Percentiles rank a stretch among this genome's conserved stretches.
Evolutionary conservation across 2,329 filamentous ascomycete genomes (phyloP).

Genomic region (Arthrobotrys sphaeroides): DNA sequence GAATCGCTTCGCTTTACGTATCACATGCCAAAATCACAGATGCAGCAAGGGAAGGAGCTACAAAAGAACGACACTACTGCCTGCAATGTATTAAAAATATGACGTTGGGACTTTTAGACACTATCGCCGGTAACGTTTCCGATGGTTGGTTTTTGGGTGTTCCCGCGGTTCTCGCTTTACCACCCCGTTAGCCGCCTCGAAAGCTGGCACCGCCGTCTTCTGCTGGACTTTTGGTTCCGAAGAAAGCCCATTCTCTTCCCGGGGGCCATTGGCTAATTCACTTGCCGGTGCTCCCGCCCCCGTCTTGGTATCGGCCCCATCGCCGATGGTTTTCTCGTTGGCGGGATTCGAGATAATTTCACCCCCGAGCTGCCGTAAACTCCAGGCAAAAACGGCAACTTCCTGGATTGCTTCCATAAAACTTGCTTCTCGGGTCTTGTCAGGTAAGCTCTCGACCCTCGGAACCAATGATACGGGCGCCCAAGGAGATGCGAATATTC

Average conservation of each 20-base stretch:
- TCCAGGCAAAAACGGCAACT: constrained; percentile 88
- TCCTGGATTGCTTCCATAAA: constrained; percentile 85
- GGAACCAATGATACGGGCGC: constrained; percentile 65
- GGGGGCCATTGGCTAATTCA: neutral
- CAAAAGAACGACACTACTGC: neutral
- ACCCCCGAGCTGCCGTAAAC: constrained; percentile 62
- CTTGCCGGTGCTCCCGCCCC: neutral
- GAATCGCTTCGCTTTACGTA: too few species aligned
- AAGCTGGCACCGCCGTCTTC: neutral
- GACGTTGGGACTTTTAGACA: too few species aligned
- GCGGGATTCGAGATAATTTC: constrained; percentile 15
- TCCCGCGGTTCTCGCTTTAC: constrained; percentile 16
- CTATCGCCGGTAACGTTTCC: constrained; percentile 19
- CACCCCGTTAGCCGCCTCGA: neutral
- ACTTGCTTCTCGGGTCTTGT: constrained; percentile 69
- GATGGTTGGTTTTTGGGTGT: constrained; percentile 7
- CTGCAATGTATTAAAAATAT: neutral
- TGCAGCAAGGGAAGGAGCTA: neutral
- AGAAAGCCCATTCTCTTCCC: neutral
- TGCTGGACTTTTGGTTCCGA: neutral
- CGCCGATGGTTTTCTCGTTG: neutral
- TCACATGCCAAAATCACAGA: constrained; percentile 32
- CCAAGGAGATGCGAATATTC: constrained; percentile 83
- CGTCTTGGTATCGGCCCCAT: neutral
- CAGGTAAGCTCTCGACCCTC: constrained; percentile 62